phyloP scores from a whole-genome alignment of 1,284 basidiomycete species.

The Ustilago crameri region DNA sequence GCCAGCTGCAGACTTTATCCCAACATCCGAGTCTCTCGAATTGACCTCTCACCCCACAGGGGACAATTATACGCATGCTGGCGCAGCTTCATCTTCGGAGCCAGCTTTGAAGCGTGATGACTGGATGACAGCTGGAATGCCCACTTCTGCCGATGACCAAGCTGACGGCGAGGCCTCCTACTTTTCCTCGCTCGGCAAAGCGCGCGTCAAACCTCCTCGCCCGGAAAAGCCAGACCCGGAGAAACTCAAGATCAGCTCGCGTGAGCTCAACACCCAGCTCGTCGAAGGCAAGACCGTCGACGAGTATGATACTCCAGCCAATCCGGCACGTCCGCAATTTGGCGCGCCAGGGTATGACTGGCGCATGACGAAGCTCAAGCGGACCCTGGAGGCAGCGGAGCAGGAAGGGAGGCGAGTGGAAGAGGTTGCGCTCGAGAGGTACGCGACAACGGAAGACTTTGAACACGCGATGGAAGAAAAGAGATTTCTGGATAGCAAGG shows the following conservation, averaged over 20 bases:
- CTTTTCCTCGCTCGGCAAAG: constrained; percentile 82
- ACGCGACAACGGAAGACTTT: constrained; percentile 76
- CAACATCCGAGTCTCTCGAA: constrained; percentile 79
- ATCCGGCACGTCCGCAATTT: constrained; percentile 63
- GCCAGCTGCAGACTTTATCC: constrained; percentile 78
- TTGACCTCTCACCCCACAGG: constrained; percentile 74
- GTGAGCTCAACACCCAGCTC: constrained; percentile 84
- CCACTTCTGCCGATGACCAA: not conserved
- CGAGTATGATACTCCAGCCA: constrained; percentile 70
- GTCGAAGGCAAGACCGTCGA: constrained; percentile 74
- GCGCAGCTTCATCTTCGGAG: constrained; percentile 68
- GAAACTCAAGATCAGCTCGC: constrained; percentile 73
- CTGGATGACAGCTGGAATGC: constrained; percentile 79
- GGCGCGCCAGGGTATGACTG: constrained; percentile 91
- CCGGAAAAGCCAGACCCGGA: constrained; percentile 77
- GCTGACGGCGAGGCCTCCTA: constrained; percentile 13
- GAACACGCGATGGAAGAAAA: constrained; percentile 88
- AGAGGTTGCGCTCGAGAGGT: constrained; percentile 81
- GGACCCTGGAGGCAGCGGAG: constrained; percentile 87
- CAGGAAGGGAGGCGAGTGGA: constrained; percentile 80
- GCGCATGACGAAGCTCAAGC: constrained; percentile 95
- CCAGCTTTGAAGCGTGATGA: constrained; percentile 78
- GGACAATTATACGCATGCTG: constrained; percentile 65
- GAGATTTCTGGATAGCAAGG: constrained; percentile 81
- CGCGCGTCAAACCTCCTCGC: constrained; percentile 72